Evolutionary conservation across 1,284 basidiomycete species (phyloP), one percentile per base, ranked within the genome.

Genomic region (Polyporus tsugae): DNA sequence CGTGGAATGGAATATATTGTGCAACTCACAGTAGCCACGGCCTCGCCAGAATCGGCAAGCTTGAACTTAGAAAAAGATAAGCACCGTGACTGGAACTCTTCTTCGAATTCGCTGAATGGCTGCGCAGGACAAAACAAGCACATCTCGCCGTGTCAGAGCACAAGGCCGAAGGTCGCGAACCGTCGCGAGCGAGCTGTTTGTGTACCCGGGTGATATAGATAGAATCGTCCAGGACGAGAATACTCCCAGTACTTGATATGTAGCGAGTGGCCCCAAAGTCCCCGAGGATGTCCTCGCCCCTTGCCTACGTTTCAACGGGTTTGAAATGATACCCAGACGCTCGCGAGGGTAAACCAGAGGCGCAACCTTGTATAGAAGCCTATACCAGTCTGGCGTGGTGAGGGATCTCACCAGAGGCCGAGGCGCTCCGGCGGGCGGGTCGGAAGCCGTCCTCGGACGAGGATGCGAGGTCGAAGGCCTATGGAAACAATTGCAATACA

Each of bases 201-300:
- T 49, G 46, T 49, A 49, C 46, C 10, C n/a, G 11, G 46, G 11
- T 11, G 46, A 49, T 22, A 22, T 22, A 22, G 22, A 52, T 52
- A 52, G 46, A 52, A 52, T 19, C 11, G 41, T 5, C 46, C 22
- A 52, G n/a, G 46, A 52, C 46, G 46, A 52, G 46, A 25, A 52
- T 25, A 49, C n/a, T 10, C 25, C 0, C n/a, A 22, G 22, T 52
- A 52, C 25, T 52, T 52, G 22, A 52, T 25, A 25, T 52, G 46
- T 52, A 22, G 22, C 11, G 46, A 25, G 22, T 11, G 22, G 11
- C 10, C 29, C 52, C 25, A 55, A 5, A 33, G 13, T 38, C 60
- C 13, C 53, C 62, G 64, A 52, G 46, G 64, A 57, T 29, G 52
- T 66, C 62, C 60, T 42, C 62, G 68, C 65, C n/a, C 60, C 13